Conservation (phyloP, 805 yeast species). For the Saturnispora silvae region DNA sequence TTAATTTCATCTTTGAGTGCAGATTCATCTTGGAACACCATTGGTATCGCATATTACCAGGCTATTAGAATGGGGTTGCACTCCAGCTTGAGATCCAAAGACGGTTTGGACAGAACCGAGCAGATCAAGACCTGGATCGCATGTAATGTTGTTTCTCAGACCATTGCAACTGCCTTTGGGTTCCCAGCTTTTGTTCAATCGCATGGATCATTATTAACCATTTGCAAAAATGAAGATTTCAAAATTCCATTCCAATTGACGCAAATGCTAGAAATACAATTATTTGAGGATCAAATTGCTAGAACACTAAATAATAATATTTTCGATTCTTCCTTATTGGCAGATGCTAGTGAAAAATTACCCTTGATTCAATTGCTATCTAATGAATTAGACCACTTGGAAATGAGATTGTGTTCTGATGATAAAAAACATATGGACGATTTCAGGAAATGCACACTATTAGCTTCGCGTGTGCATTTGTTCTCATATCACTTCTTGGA, state of each 20-base stretch:
- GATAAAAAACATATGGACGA: constrained; percentile 44
- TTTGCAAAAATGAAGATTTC: constrained; percentile 34
- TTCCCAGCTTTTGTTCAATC: constrained; percentile 88
- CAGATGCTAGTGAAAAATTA: constrained; percentile 57
- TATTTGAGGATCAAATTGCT: constrained; percentile 78
- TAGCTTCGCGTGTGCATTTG: constrained; percentile 72
- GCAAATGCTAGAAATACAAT: constrained; percentile 74
- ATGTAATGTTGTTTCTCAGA: constrained; percentile 83
- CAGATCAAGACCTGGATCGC: constrained; percentile 89
- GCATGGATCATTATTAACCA: constrained; percentile 54
- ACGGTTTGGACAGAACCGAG: constrained; percentile 30
- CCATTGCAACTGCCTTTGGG: constrained; percentile 86
- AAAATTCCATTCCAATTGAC: constrained; percentile 50
- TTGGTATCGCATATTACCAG: constrained; percentile 86
- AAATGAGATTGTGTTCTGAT: constrained; percentile 36
- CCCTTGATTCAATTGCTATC: constrained; percentile 64
- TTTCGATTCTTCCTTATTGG: constrained; percentile 53
- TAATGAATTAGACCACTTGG: constrained; percentile 68
- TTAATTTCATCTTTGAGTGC: constrained; percentile 89
- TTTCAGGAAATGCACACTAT: constrained; percentile 54
- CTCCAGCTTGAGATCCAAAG: constrained; percentile 36
- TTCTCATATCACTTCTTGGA: constrained; percentile 76
- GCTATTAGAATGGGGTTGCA: constrained; percentile 90
- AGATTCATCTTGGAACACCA: constrained; percentile 91
- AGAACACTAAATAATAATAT: constrained; percentile 65